phyloP scores from a whole-genome alignment of 1,284 basidiomycete genomes.

The Boletus semigastroideus region DNA sequence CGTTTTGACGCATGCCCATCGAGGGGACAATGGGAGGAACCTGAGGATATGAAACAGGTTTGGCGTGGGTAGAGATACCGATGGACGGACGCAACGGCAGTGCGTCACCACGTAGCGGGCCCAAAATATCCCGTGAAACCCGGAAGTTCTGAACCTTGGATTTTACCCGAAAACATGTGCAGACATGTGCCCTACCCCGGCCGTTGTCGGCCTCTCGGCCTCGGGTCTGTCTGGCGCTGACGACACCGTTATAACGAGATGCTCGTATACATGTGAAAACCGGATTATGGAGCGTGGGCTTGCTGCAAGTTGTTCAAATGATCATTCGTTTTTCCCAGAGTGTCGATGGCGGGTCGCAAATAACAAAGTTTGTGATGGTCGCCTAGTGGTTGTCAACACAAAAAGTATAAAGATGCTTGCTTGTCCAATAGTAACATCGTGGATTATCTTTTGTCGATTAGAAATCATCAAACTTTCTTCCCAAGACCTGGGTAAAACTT shows the following conservation, averaged over 20 bases:
- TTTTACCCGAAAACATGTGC: too few relatives aligned
- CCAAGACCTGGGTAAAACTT: not conserved
- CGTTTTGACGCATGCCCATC: slow-evolving; percentile 27
- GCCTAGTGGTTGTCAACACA: not conserved
- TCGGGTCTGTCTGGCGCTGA: slow-evolving; percentile 50
- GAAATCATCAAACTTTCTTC: slow-evolving; percentile 10
- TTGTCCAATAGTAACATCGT: not conserved
- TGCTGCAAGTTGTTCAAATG: too few relatives aligned
- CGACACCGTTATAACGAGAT: slow-evolving; percentile 39
- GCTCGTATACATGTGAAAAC: slow-evolving; percentile 35
- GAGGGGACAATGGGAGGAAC: slow-evolving; percentile 15
- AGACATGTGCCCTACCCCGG: too few relatives aligned
- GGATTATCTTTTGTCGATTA: slow-evolving; percentile 3
- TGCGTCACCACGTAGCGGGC: too few relatives aligned
- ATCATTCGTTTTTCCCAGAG: not conserved
- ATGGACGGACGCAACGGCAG: slow-evolving; percentile 48
- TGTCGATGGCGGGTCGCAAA: slow-evolving; percentile 12
- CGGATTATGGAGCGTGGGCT: too few relatives aligned
- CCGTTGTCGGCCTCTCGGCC: slow-evolving; percentile 20
- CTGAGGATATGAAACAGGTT: slow-evolving; percentile 53
- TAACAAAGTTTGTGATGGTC: slow-evolving; percentile 7
- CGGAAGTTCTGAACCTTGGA: too few relatives aligned
- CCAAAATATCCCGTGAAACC: too few relatives aligned
- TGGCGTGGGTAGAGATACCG: slow-evolving; percentile 40
- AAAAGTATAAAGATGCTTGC: slow-evolving; percentile 1